phyloP scores from a whole-genome alignment of 768 basidiomycete species.

The Kondoa malvinella region DNA sequence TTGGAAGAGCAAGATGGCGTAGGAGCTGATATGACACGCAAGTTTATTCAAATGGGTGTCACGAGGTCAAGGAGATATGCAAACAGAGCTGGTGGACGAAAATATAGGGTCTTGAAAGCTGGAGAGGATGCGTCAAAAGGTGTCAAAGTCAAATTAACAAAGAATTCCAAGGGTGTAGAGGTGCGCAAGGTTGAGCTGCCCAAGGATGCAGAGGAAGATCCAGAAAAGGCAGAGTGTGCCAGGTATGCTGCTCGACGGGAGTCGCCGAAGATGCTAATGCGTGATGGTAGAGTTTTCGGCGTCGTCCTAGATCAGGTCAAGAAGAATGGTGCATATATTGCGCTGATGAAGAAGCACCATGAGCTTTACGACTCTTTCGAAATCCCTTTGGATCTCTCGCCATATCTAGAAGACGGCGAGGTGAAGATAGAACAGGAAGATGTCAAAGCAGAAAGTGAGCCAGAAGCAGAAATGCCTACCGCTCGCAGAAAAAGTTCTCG shows the following conservation, averaged over 20 bases:
- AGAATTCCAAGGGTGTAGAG: neutral
- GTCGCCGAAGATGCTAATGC: neutral
- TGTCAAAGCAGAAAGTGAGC: neutral
- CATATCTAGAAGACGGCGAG: neutral
- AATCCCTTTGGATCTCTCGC: neutral
- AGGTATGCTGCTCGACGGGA: neutral
- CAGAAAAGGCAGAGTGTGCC: neutral
- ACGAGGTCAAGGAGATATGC: conserved; percentile 11
- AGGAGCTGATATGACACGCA: conserved; percentile 17
- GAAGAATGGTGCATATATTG: neutral
- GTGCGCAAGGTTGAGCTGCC: conserved; percentile 2
- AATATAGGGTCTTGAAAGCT: conserved; percentile 7
- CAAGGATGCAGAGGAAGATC: neutral
- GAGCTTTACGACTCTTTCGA: neutral
- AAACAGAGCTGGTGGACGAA: conserved; percentile 15
- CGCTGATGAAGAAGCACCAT: neutral
- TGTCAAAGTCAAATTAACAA: neutral
- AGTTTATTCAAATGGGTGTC: conserved; percentile 19
- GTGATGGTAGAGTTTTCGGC: neutral
- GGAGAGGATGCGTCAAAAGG: neutral
- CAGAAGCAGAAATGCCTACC: neutral
- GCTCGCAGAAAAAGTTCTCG: no score
- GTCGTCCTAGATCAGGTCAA: neutral
- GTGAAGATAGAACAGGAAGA: neutral
- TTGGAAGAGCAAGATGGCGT: conserved; percentile 11